phyloP scores from a whole-genome alignment of 2,329 filamentous ascomycete genomes.

The Phaeosphaeria sp. region DNA sequence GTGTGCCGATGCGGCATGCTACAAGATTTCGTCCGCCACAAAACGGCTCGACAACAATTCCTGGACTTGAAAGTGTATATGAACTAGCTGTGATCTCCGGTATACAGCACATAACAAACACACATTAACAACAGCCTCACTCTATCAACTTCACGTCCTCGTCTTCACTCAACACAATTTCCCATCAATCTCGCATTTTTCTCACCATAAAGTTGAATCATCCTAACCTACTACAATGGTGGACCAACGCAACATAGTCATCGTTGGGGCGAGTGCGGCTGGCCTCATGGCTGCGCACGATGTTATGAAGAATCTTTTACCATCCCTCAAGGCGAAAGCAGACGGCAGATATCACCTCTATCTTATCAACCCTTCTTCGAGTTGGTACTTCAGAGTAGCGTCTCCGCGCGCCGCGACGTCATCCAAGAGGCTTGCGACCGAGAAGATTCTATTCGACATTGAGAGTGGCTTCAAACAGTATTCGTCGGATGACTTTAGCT shows the following conservation, averaged over 20 bases:
- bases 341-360: conserved; percentile 57
- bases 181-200: not conserved
- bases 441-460: conserved; percentile 59
- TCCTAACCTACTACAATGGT: conserved; percentile 23
- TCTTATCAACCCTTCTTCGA: conserved; percentile 60
- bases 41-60: not conserved
- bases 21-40: not conserved
- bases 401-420: conserved; percentile 61
- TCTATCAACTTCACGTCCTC: not conserved
- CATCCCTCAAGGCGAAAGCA: conserved; percentile 36
- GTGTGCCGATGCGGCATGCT: not conserved
- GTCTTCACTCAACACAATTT: not conserved
- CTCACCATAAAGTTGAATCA: not conserved
- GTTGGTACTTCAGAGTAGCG: conserved; percentile 62
- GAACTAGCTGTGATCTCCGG: not conserved
- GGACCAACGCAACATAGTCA: conserved; percentile 44
- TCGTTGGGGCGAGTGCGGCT: conserved; percentile 40
- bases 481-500: conserved; percentile 53
- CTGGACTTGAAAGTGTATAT: not conserved
- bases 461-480: conserved; percentile 60
- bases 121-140: not conserved
- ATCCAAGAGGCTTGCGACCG: conserved; percentile 53
- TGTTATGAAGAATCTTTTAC: conserved; percentile 44
- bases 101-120: not conserved
- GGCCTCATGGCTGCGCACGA: conserved; percentile 44